These are phyloP conservation scores for Magnusiomyces starmeri DNA, from an alignment of 1,139 yeast species.

Conservation along the genomic window DNA sequence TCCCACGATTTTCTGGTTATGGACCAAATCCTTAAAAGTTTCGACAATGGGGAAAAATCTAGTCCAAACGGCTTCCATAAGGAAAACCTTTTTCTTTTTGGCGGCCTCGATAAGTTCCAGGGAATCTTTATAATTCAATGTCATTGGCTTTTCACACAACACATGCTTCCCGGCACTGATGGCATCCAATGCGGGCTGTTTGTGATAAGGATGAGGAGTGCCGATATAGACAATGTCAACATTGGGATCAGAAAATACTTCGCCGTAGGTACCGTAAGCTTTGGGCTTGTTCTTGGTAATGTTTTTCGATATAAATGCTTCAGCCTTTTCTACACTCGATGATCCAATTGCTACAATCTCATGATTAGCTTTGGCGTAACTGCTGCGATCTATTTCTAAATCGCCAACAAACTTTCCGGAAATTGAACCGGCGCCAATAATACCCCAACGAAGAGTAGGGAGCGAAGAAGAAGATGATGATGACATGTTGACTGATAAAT, in stretches of 20 bases:
- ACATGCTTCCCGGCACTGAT: constrained; percentile 50
- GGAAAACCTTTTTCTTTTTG: constrained; percentile 39
- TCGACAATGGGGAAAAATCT: constrained; percentile 49
- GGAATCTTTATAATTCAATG: constrained; percentile 46
- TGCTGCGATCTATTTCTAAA: constrained; percentile 26
- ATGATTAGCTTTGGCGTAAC: constrained; percentile 29
- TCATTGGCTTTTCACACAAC: constrained; percentile 55
- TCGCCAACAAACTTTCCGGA: constrained; percentile 28
- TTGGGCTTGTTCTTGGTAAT: constrained; percentile 19
- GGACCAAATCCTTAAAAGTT: constrained; percentile 38
- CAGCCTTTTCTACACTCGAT: constrained; percentile 25
- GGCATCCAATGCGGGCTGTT: constrained; percentile 44
- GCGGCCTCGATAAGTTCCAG: constrained; percentile 43
- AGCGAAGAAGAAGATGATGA: constrained; percentile 3
- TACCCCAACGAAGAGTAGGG: constrained; percentile 17
- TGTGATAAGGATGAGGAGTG: constrained; percentile 52
- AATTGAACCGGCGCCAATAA: constrained; percentile 26
- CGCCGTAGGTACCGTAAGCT: constrained; percentile 33
- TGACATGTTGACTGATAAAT: neutral
- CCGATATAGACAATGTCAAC: constrained; percentile 53
- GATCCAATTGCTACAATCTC: constrained; percentile 32
- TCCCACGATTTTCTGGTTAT: constrained; percentile 43
- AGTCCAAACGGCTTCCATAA: constrained; percentile 66
- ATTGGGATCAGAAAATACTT: constrained; percentile 39
- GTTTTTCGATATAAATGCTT: constrained; percentile 20